Conservation (phyloP, 768 basidiomycete genomes). For the Lactarius vividus region DNA sequence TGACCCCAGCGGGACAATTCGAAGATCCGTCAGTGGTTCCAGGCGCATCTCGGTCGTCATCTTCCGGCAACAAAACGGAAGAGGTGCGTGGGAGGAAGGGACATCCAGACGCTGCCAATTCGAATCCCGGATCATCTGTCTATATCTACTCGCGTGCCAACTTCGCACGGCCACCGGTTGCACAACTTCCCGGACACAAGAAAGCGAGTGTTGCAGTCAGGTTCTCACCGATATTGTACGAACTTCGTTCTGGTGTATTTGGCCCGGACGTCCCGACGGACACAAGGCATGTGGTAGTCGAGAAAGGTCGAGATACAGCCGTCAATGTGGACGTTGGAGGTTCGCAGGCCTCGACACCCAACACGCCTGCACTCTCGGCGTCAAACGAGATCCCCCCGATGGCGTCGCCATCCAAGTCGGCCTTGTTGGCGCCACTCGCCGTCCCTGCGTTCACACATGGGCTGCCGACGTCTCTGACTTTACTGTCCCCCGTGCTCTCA, state of each 20-base stretch:
- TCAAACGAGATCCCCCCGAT: constrained; percentile 25
- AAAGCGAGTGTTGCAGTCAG: constrained; percentile 92
- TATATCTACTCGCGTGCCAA: constrained; percentile 97
- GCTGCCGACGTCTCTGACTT: constrained; percentile 16
- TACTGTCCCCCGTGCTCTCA: constrained; percentile 54
- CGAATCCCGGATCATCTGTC: constrained; percentile 58
- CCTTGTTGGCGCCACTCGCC: constrained; percentile 26
- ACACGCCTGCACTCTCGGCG: constrained; percentile 18
- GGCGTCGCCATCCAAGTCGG: constrained; percentile 27
- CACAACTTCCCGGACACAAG: constrained; percentile 93
- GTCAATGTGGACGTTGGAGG: constrained; percentile 52
- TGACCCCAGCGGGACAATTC: constrained; percentile 97
- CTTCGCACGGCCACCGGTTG: constrained; percentile 88
- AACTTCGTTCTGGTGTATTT: constrained; percentile 65
- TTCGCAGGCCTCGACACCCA: constrained; percentile 18
- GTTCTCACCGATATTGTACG: constrained; percentile 92
- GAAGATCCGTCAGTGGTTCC: constrained; percentile 78
- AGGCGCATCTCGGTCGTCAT: constrained; percentile 33
- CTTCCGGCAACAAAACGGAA: constrained; percentile 38
- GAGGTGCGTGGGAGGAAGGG: constrained; percentile 54
- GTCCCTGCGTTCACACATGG: constrained; percentile 15
- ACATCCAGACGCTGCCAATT: constrained; percentile 42
- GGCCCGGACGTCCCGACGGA: constrained; percentile 39
- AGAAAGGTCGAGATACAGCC: constrained; percentile 60
- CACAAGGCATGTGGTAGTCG: constrained; percentile 58